Evolutionary conservation across 2,329 filamentous ascomycete species (phyloP), one percentile per base, ranked within the genome.

Genomic region (Harringtonia lauricola): DNA sequence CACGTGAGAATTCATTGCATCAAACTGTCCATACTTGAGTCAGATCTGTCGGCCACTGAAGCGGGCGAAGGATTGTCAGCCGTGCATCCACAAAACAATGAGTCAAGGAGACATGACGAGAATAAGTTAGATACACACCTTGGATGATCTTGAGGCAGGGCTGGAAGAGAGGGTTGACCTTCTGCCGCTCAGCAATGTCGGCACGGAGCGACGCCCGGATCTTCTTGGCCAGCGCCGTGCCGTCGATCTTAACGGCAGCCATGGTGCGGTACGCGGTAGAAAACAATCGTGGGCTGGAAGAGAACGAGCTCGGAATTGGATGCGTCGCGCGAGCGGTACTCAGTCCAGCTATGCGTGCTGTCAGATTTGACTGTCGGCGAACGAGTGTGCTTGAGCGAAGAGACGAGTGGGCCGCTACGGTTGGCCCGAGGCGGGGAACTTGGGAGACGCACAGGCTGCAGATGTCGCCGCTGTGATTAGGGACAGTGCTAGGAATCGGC

Each of bases 81-180:
- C 35, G 36, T 8, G 46, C 17, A 41, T 21, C 19, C 36, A 28
- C 47, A 26, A 42, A 42, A 33, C 31, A 47, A 17, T 28, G 18
- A 31, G 21, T 6, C 6, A 15, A n/a, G 6, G 24, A 39, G 17
- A 26, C n/a, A 19, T 6, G 4, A 13, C 14, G 12, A 12, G 3
- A 21, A 37, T n/a, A 13, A 34, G 33, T n/a, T n/a, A 33, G n/a
- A 18, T 17, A 60, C 74, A 55, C 63, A 89, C 86, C 85, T 77
- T 98, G 92, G 53, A 98, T 83, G 62, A 98, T 98, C 63, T 88
- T 92, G 61, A 98, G 73, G 52, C 77, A 84, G 42, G 92, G 92
- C 67, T 82, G 81, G 71, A 88, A 98, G 55, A 88, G 76, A 34
- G 90, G 84, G 62, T 95, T 95, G 48, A 71, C 64, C 65, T 78